Conservation (phyloP, 495 filamentous ascomycete species). For the Neurospora intermedia region DNA sequence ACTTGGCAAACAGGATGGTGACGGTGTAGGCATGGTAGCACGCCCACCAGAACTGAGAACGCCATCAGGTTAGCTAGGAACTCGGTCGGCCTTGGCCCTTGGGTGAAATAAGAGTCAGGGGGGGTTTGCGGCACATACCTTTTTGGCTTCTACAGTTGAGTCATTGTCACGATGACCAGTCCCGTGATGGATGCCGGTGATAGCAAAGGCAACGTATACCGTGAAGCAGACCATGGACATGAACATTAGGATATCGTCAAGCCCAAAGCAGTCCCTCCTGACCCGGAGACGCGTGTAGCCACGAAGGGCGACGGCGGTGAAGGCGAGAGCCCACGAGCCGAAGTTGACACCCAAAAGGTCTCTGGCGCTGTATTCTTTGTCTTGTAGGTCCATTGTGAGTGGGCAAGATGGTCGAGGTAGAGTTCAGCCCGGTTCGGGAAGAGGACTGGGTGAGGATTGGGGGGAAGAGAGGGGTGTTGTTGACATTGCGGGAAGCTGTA, state of each 20-base stretch:
- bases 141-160: not conserved
- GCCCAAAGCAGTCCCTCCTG: constrained; percentile 6
- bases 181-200: constrained; percentile 4
- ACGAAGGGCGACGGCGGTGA: constrained; percentile 5
- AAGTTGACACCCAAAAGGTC: constrained; percentile 4
- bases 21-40: constrained; percentile 11
- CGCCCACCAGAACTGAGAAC: constrained; percentile 11
- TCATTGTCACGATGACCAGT: constrained; percentile 3
- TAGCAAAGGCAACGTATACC: constrained; percentile 5
- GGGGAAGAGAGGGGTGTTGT: too few relatives aligned
- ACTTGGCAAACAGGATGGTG: constrained; percentile 13
- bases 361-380: not conserved
- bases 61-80: not conserved
- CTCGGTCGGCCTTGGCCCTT: not conserved
- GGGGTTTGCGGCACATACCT: not conserved
- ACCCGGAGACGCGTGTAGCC: constrained; percentile 8
- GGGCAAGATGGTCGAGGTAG: not conserved
- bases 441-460: not conserved
- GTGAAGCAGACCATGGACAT: constrained; percentile 4
- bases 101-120: not conserved
- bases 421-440: not conserved
- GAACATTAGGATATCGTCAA: constrained; percentile 11
- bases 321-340: not conserved
- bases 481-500: not conserved
- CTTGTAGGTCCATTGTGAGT: not conserved